Conservation (phyloP, 176 grass and related monocot species). For the Triticum aestivum region IWGSC_CS_RefSeq_v2.1 NC_057802.1:376204798-376205297, state of each 20-base stretch:
- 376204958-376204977: too few species aligned
- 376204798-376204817: constrained; percentile 17
- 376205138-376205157: constrained; percentile 70
- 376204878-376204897: neutral
- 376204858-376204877: neutral
- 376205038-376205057: too few species aligned
- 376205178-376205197: constrained; percentile 75
- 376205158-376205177: constrained; percentile 87
- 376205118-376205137: neutral
- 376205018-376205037: too few species aligned
- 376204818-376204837: neutral
- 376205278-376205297: constrained; percentile 95
- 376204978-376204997: too few species aligned
- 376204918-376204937: too few species aligned
- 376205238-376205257: constrained; percentile 93
- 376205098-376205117: neutral
- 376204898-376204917: too few species aligned
- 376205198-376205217: constrained; percentile 70
- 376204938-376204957: too few species aligned
- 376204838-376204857: neutral
- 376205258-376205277: constrained; percentile 80
- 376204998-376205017: too few species aligned
- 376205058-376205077: too few species aligned
- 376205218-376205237: constrained; percentile 89
- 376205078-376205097: neutral